phyloP scores from a whole-genome alignment of 352 stramenopile genomes.

The Phytophthora europaea region DNA sequence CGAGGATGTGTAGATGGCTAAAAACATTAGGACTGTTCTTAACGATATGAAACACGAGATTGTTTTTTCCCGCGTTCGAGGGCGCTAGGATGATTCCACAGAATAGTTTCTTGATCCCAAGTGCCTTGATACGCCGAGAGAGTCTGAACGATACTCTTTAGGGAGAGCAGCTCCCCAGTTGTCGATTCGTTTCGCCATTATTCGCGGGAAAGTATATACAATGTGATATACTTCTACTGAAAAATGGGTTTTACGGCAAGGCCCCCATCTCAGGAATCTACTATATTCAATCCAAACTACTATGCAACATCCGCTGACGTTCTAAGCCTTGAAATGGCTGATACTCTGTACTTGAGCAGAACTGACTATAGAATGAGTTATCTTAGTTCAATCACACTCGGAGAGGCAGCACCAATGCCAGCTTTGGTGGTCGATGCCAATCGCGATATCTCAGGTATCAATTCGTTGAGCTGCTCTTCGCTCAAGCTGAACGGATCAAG shows the following conservation, averaged over 20 bases:
- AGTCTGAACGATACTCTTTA: not conserved
- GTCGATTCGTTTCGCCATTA: not conserved
- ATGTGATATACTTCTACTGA: not conserved
- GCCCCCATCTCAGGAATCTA: no score
- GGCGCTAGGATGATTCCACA: no score
- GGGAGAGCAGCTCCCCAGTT: not conserved
- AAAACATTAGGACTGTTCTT: no score
- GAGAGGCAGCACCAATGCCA: not conserved
- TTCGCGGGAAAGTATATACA: not conserved
- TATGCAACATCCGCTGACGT: not conserved
- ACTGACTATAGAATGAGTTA: slow-evolving; percentile 6
- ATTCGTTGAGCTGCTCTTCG: not conserved
- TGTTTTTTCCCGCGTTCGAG: no score
- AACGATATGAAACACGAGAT: no score
- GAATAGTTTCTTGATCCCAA: no score
- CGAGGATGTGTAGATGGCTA: no score
- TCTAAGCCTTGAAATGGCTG: not conserved
- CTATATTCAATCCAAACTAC: not conserved
- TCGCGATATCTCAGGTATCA: not conserved
- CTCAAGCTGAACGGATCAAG: not conserved
- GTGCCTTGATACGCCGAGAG: no score
- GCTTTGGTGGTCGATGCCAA: not conserved
- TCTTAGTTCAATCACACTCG: not conserved
- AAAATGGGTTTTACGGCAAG: not conserved
- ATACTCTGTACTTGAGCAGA: not conserved